Percentiles rank a stretch among this genome's conserved stretches.
Evolutionary conservation across 2,329 filamentous ascomycete genomes (phyloP).

Genomic region (Colletotrichum noveboracense): DNA sequence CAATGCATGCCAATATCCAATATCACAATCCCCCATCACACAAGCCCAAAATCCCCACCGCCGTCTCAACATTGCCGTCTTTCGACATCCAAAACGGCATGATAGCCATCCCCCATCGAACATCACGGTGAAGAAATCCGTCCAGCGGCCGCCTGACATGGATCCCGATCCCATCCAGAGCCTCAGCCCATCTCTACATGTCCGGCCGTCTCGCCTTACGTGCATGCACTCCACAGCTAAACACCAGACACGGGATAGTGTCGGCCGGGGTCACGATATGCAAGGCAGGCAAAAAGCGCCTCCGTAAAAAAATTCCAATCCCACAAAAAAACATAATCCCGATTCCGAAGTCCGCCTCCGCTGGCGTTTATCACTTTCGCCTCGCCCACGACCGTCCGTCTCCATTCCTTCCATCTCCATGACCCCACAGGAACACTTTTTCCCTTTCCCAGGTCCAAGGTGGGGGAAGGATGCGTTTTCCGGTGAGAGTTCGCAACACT

Average conservation of each 20-base stretch:
- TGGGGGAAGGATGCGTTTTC: neutral
- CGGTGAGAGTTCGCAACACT: neutral
- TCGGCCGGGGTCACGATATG: neutral
- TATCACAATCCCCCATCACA: neutral
- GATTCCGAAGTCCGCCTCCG: neutral
- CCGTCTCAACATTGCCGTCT: neutral
- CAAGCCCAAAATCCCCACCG: neutral
- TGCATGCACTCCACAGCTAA: neutral
- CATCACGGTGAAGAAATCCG: neutral
- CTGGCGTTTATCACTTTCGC: neutral
- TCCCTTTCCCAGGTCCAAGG: neutral
- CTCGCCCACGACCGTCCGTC: neutral
- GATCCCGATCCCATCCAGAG: neutral
- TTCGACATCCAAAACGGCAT: neutral
- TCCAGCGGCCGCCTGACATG: neutral
- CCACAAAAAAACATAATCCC: neutral
- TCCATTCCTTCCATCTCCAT: slow-evolving; percentile 1
- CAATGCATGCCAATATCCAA: slow-evolving; percentile 7
- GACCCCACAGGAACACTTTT: neutral
- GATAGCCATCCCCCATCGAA: neutral
- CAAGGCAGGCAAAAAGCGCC: neutral
- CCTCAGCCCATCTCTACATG: neutral
- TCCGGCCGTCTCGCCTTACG: neutral
- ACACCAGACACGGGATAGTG: neutral
- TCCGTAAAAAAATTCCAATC: fast-evolving